Evolutionary conservation across 225 moss, liverwort and hornwort species (phyloP).

Genomic region (Sphagnum tenellum): DNA sequence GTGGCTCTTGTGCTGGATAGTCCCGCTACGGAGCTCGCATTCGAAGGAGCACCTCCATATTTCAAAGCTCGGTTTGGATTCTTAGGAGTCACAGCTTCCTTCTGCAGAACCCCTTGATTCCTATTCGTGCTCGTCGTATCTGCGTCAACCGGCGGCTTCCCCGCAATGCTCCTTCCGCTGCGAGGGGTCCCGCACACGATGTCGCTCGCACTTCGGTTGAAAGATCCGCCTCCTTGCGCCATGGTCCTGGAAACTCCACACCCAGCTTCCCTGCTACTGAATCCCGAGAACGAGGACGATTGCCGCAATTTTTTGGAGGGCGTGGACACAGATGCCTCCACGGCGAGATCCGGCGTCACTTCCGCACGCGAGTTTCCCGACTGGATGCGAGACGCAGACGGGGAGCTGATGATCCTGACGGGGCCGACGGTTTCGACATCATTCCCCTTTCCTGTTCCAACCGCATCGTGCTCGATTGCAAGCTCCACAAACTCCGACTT

Average conservation of each 20-base stretch:
- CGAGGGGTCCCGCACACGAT: conserved; percentile 35
- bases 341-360: conserved; percentile 12
- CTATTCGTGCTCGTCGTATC: too few species aligned
- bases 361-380: conserved; percentile 15
- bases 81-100: conserved; percentile 26
- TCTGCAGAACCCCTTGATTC: too few species aligned
- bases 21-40: conserved; percentile 18
- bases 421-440: too few species aligned
- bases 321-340: too few species aligned
- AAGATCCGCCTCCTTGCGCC: conserved; percentile 14
- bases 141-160: conserved; percentile 16
- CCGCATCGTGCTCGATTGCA: too few species aligned
- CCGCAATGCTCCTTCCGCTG: conserved; percentile 15
- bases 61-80: conserved; percentile 37
- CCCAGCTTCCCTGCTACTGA: conserved; percentile 25
- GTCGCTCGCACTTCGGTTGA: conserved; percentile 17
- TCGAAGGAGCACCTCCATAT: conserved; percentile 29
- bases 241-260: conserved; percentile 1
- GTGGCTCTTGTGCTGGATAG: conserved; percentile 34
- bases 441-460: too few species aligned
- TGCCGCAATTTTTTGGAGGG: conserved; percentile 23
- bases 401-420: conserved; percentile 10
- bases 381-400: conserved; percentile 20
- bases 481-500: too few species aligned
- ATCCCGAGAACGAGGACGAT: conserved; percentile 42